These are phyloP conservation scores for Alternaria hordeiaustralica DNA, from an alignment of 2,329 filamentous ascomycete genomes.

Conservation along the genomic window DNA sequence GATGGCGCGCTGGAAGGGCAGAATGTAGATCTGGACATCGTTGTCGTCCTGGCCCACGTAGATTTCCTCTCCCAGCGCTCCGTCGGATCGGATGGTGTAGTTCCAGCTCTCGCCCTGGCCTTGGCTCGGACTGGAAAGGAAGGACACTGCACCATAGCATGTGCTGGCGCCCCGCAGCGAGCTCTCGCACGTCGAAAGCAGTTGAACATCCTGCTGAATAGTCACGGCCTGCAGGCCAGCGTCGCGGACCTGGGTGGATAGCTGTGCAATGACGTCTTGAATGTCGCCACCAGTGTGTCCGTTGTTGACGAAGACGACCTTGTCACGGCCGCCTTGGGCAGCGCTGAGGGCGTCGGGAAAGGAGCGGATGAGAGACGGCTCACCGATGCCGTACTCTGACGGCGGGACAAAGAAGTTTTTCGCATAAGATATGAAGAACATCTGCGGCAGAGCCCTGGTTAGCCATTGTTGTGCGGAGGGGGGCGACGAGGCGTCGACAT, in stretches of 20 bases:
- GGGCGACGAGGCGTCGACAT: conserved; percentile 9
- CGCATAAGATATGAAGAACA: conserved; percentile 67
- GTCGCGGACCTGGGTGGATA: conserved; percentile 64
- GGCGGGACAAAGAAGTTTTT: conserved; percentile 84
- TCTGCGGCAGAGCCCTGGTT: conserved; percentile 30
- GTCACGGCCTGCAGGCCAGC: conserved; percentile 64
- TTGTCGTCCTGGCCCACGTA: conserved; percentile 70
- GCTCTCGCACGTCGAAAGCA: conserved; percentile 67
- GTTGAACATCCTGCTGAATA: conserved; percentile 61
- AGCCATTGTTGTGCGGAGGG: conserved; percentile 2
- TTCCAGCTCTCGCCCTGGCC: conserved; percentile 76
- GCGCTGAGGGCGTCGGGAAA: conserved; percentile 68
- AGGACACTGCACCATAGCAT: conserved; percentile 77
- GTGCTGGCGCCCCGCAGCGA: conserved; percentile 66
- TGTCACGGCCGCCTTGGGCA: conserved; percentile 67
- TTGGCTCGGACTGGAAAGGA: conserved; percentile 76
- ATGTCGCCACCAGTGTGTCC: conserved; percentile 72
- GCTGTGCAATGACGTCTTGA: conserved; percentile 68
- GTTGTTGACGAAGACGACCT: conserved; percentile 80
- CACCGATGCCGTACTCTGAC: conserved; percentile 75
- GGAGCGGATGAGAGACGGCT: conserved; percentile 65
- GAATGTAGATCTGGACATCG: conserved; percentile 75
- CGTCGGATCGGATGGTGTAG: conserved; percentile 82
- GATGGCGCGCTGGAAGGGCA: conserved; percentile 81
- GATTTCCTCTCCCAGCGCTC: conserved; percentile 69